phyloP scores from a whole-genome alignment of 495 filamentous ascomycete species.

The Penicillium ochrochloron region DNA sequence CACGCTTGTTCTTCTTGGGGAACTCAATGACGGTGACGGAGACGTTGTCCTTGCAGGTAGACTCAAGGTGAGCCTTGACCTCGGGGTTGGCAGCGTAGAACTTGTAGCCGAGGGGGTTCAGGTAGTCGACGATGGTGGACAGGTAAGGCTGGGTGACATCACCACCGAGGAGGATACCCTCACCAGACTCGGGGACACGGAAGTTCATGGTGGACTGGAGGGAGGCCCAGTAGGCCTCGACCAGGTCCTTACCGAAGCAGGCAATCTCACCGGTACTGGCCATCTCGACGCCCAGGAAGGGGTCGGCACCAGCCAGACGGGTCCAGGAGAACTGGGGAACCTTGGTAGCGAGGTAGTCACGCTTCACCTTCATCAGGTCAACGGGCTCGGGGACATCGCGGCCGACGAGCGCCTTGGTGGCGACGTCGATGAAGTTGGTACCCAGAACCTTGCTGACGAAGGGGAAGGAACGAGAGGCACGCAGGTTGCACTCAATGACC shows the following conservation, averaged over 20 bases:
- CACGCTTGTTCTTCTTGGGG: conserved; percentile 93
- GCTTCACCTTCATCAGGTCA: conserved; percentile 86
- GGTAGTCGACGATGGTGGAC: conserved; percentile 76
- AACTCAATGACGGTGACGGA: conserved; percentile 93
- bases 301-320: conserved; percentile 95
- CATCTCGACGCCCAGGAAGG: conserved; percentile 98
- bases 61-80: conserved; percentile 84
- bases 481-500: conserved; percentile 98
- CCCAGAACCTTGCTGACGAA: conserved; percentile 97
- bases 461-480: conserved; percentile 96
- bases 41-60: conserved; percentile 63
- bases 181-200: conserved; percentile 87
- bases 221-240: conserved; percentile 97
- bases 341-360: conserved; percentile 94
- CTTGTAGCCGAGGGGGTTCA: conserved; percentile 90
- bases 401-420: conserved; percentile 89
- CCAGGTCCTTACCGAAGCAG: conserved; percentile 93
- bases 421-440: conserved; percentile 95
- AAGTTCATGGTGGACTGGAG: conserved; percentile 99
- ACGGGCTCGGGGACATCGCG: conserved; percentile 83
- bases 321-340: conserved; percentile 99
- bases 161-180: conserved; percentile 93
- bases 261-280: conserved; percentile 95
- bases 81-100: conserved; percentile 81
- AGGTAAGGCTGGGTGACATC: conserved; percentile 71